Evolutionary conservation across 495 filamentous ascomycete species (phyloP), one percentile per base, ranked within the genome.

Genomic region (Penicillium soppii): DNA sequence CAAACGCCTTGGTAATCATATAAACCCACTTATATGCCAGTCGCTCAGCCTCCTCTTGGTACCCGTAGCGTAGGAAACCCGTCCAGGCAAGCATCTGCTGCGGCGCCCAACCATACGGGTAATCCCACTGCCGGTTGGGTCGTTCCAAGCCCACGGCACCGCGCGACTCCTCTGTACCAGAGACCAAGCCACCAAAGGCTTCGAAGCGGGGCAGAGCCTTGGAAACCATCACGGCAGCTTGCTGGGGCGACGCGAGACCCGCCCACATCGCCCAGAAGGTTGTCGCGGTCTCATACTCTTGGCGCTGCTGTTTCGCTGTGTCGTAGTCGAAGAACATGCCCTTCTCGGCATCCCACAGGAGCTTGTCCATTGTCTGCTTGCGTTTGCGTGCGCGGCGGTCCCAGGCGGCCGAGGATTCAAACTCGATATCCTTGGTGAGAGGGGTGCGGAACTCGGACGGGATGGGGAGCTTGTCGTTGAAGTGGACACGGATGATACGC

Each of bases 61-160:
- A 97, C 16, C 92, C 90, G 61, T 97, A 98, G 13, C 90, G 84
- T 63, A 88, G 78, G 26, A 98, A 76, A 5, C 90, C 95, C 0
- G 86, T 90, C 94, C 95, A 97, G 1, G 94, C 94, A 26, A 98
- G 82, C 73, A 98, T 97, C 74, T 98, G 94, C 77, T 98, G 94
- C 8, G 94, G 94, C 16, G 94, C 92, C 94, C 94, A 98, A 38
- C 94, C 94, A 64, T 91, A 96, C 1, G 94, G 94, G 65, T 91
- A 98, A 66, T 98, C 94, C 94, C 94, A 98, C 67, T 98, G 94
- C 27, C 91, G 82, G 58, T 95, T 96, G 3, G 94, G 94, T 10
- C 90, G 79, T 56, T 88, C 82, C n/a, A 96, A 61, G 12, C 85
- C 83, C 48, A 96, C 76, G 8, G 74, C 75, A 16, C 94, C 94